These are phyloP conservation scores for Dispira parvispora DNA, from an alignment of 192 early-diverging fungal genomes.

Conservation along the genomic window DNA sequence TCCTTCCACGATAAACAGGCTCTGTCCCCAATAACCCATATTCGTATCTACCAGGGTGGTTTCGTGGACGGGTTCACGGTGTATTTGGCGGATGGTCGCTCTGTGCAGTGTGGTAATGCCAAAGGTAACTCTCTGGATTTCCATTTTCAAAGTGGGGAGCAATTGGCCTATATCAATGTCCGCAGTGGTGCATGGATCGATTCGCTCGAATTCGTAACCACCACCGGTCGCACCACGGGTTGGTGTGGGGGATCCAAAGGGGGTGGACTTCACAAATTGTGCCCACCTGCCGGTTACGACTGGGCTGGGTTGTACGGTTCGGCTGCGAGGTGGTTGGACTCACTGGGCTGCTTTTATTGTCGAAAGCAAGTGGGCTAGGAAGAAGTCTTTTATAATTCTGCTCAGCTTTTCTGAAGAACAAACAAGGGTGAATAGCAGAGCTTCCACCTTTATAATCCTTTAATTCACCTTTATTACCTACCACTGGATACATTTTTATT, in stretches of 20 bases:
- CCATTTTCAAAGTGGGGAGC: conserved; percentile 28
- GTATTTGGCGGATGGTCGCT: conserved; percentile 25
- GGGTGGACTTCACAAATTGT: conserved; percentile 18
- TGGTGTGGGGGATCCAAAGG: conserved; percentile 43
- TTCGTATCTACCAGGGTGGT: conserved; percentile 23
- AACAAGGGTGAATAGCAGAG: too few relatives aligned
- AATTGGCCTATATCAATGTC: conserved; percentile 27
- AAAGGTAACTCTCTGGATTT: conserved; percentile 20
- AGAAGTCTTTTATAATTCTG: too few relatives aligned
- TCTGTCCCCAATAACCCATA: conserved; percentile 3
- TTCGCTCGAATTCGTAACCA: conserved; percentile 36
- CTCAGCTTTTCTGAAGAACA: too few relatives aligned
- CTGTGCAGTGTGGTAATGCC: conserved; percentile 23
- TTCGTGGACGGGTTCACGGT: conserved; percentile 35
- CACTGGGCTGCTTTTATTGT: conserved; percentile 30
- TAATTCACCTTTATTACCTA: too few relatives aligned
- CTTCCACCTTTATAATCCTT: too few relatives aligned
- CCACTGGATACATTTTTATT: too few relatives aligned
- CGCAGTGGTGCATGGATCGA: conserved; percentile 42
- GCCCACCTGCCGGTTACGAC: conserved; percentile 28
- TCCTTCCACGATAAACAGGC: not conserved
- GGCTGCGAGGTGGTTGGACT: conserved; percentile 32
- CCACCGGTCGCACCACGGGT: conserved; percentile 25
- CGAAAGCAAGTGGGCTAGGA: too few relatives aligned
- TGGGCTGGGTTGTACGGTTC: conserved; percentile 39